Base-by-base conservation (phyloP, 345 rosid species). In the Salix caprea region DNA sequence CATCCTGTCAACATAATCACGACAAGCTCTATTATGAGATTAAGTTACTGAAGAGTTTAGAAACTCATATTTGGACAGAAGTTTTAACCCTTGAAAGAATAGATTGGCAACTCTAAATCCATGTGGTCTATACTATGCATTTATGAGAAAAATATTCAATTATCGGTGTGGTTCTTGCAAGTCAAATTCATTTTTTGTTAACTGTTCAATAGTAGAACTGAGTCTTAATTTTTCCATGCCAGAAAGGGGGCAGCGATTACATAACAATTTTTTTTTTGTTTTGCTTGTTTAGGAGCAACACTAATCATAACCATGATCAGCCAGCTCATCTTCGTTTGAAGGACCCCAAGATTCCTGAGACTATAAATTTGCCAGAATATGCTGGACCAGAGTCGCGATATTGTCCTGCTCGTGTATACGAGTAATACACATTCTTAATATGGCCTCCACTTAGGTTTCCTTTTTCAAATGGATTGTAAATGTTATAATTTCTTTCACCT, bases 391-490 rank as follows among this genome's bases (percentile, higher is more conserved):
- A 95, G 84, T 89, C 91, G 54, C 90, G 91, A 81, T 95, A 90
- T 80, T 95, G 99, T 79, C 99, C 97, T 75, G 99, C 97, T 65
- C 93, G 94, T 81, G 99, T 95, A 48, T 95, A 95, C 12, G 99
- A 95, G 99, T 95, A 89, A 88, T 65, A 71, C 70, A 76, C 54
- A 60, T 46, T 65, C 71, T 54, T 71, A 7, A 26, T 42, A 12
- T 79, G 21, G 46, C 65, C 48, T 70, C 30, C 75, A 28, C 62
- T 66, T n/a, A 60, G 37, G 36, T 74, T 40, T 3, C 54, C 54
- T 66, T 73, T 77, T 58, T 74, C 44, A 37, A 62, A 46, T 65
- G 40, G 21, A 37, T 9, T 4, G 46, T 48, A 32, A 37, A 48
- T 75, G 15, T 70, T 54, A 32, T 32, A 42, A 44, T 46, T 37